Evolutionary conservation across 106 monocot species (phyloP).

Genomic region (Acorus gramineus): DNA sequence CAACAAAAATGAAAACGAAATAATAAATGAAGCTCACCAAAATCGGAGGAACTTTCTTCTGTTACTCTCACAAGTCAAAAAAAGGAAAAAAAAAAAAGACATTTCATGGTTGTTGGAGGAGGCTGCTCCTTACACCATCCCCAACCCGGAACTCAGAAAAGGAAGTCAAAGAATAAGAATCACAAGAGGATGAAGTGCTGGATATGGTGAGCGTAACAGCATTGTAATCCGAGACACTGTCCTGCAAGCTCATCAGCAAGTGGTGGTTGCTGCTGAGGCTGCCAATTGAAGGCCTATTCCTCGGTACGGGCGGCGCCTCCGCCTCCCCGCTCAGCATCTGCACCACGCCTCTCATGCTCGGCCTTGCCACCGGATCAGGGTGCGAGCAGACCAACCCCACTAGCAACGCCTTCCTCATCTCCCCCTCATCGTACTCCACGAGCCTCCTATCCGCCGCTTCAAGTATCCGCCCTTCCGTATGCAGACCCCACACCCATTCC

Average conservation of each 20-base stretch:
- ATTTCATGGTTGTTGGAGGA: no score
- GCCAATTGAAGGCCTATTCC: slow-evolving; percentile 45
- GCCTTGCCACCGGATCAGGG: slow-evolving; percentile 55
- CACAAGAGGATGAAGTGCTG: slow-evolving; percentile 19
- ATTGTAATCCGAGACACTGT: slow-evolving; percentile 82
- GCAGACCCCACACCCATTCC: slow-evolving; percentile 85
- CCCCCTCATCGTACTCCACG: slow-evolving; percentile 60
- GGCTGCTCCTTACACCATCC: no score
- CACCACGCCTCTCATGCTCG: slow-evolving; percentile 70
- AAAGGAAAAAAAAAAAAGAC: no score
- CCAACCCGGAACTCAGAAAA: no score
- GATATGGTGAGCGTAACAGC: slow-evolving; percentile 31
- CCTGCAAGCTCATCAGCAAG: slow-evolving; percentile 66
- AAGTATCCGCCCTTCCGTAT: slow-evolving; percentile 47
- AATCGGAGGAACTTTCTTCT: no score
- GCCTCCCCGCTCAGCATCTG: slow-evolving; percentile 82
- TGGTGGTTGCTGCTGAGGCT: slow-evolving; percentile 57
- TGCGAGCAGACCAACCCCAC: slow-evolving; percentile 83
- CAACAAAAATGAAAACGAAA: no score
- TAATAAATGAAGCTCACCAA: no score
- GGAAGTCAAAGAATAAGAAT: no score
- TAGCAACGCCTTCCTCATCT: slow-evolving; percentile 45
- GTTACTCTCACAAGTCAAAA: no score
- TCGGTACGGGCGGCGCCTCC: slow-evolving; percentile 65
- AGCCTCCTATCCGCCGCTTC: slow-evolving; percentile 53